Evolutionary conservation across 768 basidiomycete species (phyloP), one percentile per base, ranked within the genome.

Genomic region (Trametopsis cervina): DNA sequence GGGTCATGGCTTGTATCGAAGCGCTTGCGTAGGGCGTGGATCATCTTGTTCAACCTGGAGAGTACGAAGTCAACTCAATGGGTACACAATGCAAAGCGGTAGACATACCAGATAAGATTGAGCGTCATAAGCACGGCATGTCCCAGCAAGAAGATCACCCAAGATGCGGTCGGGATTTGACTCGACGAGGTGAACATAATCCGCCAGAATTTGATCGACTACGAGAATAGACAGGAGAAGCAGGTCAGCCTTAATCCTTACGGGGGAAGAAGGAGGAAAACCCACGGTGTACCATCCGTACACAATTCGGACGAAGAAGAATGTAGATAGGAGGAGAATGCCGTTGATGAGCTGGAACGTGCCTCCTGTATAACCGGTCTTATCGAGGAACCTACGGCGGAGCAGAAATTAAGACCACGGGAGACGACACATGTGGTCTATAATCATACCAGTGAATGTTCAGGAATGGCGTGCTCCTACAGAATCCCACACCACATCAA

Each of bases 381-480:
- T 89, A 63, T 90, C 88, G 52, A 91, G 61, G 64, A 83, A 83
- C 81, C 84, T 86, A 22, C 18, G 29, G n/a, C n/a, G n/a, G n/a
- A n/a, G n/a, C n/a, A n/a, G n/a, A n/a, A n/a, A n/a, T n/a, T n/a
- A n/a, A n/a, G n/a, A 20, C 17, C 4, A 2, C 23, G 36, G 18
- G 43, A 7, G 46, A 38, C 12, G 36, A 25, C 40, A 39, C 24
- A 41, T 9, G 33, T n/a, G 11, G n/a, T n/a, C 33, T 35, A 10
- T 10, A 44, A 44, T 62, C 70, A 51, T 55, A 90, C 89, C 89
- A 92, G 53, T 93, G 89, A 46, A 88, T 79, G 57, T 95, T 87
- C 53, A 95, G 70, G 66, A 94, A 91, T 49, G 91, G 77, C 0
- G 91, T 94, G 68, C 83, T 86, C 67, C 81, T 83, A 51, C 15